A percentile compares a stretch with the other conserved stretches of the same genome.
Evolutionary conservation across 1,139 yeast genomes (phyloP).

Genomic region (Debaryomyces psychrophilus): DNA sequence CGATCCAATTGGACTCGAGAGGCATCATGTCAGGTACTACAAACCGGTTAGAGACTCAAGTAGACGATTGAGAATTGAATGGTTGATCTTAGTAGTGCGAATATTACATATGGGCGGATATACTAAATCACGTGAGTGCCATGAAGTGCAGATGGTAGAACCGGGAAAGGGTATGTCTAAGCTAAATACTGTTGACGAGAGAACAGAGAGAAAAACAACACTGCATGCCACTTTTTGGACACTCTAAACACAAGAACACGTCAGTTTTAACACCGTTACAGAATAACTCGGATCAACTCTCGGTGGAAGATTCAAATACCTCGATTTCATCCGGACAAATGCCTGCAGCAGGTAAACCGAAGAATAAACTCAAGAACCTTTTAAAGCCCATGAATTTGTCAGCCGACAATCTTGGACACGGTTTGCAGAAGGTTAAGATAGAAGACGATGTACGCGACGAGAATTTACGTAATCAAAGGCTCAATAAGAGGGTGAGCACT

Average conservation of each 20-base stretch:
- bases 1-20: too few species aligned
- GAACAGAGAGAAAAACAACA: neutral
- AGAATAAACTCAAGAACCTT: conserved; percentile 6
- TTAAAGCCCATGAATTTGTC: conserved; percentile 3
- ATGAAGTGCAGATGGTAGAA: neutral
- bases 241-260: neutral
- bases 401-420: conserved; percentile 1
- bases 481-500: conserved; percentile 26
- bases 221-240: conserved; percentile 2
- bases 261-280: neutral
- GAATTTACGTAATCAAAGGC: neutral
- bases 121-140: neutral
- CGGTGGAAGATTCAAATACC: neutral
- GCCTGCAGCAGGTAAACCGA: neutral
- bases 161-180: neutral
- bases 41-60: too few species aligned
- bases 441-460: neutral
- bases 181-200: neutral
- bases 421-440: neutral
- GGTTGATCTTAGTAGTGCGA: too few species aligned
- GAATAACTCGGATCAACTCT: neutral
- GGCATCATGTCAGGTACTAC: too few species aligned
- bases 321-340: neutral
- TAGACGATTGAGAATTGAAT: too few species aligned
- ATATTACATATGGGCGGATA: too few species aligned